Base-by-base conservation (phyloP, 2,329 filamentous ascomycete genomes). In the Calonectria hawksworthii region DNA sequence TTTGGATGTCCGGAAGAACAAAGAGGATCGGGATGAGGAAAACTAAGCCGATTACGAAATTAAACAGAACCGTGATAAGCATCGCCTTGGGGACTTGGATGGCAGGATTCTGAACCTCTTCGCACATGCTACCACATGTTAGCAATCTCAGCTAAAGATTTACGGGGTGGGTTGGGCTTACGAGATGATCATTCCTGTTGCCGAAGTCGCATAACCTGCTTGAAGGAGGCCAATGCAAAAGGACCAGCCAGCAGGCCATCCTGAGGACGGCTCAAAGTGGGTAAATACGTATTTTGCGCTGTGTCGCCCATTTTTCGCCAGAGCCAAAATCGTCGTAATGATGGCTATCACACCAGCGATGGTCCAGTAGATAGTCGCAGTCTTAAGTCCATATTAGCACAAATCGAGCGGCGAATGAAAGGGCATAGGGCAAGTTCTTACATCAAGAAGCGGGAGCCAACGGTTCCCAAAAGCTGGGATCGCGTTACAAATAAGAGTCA, bases 131-230 rank as follows among this genome's bases (percentile, higher is more conserved):
- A 73, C 14, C 9, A n/a, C 4, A 3, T 14, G 16, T 65, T 28
- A 65, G 38, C 9, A 23, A 50, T 23, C 13, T 26, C 7, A 2
- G 10, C 11, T 26, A 14, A 75, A 63, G 10, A n/a, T 30, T 32
- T 13, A 41, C 50, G 36, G 44, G 6, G 7, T 36, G 44, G 6
- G 7, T 21, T n/a, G 7, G 28, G 88, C 91, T 88, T 86, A 93
- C 92, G 92, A 94, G 82, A 95, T 93, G 74, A 95, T 93, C 94
- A 95, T 95, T 84, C 94, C 94, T 0, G 93, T 95, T 18, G 93
- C 94, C 4, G 93, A 95, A 18, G 93, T 94, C 61, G 92, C 93
- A 81, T 95, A 95, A 75, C 91, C 93, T 66, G 92, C 93, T 79
- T 94, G 93, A 23, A 95, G 87, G 36, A 95, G 88, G 81, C 93